Conservation (phyloP, 23 red algal species). For the Gracilaria domingensis region DNA sequence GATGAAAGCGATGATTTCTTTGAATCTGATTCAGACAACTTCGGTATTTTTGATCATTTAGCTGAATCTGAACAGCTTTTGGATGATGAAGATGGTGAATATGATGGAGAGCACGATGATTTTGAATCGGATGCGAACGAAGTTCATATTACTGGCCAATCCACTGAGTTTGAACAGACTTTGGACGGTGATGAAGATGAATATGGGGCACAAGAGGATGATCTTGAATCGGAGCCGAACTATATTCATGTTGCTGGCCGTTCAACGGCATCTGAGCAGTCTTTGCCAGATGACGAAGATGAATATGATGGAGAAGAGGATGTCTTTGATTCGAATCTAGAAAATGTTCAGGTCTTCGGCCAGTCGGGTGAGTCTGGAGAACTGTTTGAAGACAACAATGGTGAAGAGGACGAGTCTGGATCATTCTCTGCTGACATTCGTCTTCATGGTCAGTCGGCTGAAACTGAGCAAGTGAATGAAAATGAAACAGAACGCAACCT, state of each 20-base stretch:
- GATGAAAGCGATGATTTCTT: neutral
- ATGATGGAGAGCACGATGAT: neutral
- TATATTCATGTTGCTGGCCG: conserved; percentile 5
- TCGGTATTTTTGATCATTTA: neutral
- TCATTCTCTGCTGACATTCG: neutral
- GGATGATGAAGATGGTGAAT: neutral
- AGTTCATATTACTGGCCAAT: neutral
- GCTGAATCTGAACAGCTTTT: neutral
- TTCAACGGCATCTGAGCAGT: neutral
- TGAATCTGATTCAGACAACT: neutral
- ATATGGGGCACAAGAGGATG: neutral
- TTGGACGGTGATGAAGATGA: neutral
- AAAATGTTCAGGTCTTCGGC: neutral
- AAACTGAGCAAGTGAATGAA: conserved; percentile 24
- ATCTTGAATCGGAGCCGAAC: neutral
- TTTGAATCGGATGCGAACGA: neutral
- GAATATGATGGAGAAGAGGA: neutral
- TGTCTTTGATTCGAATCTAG: neutral
- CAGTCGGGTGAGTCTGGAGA: neutral
- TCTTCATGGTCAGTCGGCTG: neutral
- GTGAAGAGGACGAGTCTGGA: neutral
- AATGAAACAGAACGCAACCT: neutral
- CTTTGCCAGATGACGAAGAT: neutral
- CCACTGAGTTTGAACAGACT: neutral
- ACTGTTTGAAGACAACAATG: neutral